Evolutionary conservation across 495 filamentous ascomycete genomes (phyloP), one percentile per base, ranked within the genome.

Genomic region (Penicillium malachiteum): DNA sequence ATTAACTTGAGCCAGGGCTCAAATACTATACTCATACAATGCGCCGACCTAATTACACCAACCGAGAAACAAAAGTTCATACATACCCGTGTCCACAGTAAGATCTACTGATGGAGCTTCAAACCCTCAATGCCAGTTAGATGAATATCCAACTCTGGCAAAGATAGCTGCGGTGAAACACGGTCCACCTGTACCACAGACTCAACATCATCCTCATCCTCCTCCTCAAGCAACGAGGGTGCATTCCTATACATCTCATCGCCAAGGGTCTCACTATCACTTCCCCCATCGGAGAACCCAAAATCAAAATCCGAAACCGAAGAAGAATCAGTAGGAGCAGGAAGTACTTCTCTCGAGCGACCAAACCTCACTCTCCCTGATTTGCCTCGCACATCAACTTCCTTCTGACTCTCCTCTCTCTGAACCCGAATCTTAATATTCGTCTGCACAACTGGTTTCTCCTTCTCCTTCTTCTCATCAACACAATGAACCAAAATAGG

Each of bases 231-330:
- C 17, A 43, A 44, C 2, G 44, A 35, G 18, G 37, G 21, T 11
- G 51, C 44, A 39, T 46, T 26, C 16, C 21, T 16, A 39, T 50
- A 40, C 10, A 32, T 16, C 10, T 59, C 46, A 1, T 56, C 46
- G n/a, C 39, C 17, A 50, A 41, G 42, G 3, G 50, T 55, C 18
- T 63, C 59, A 41, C 59, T 63, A 41, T 58, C 63, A 64, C 63
- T 64, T 3, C 12, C 45, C 13, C 12, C 48, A 41, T 57, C 57
- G 9, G 50, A 50, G 37, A 68, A 64, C 8, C 63, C 65, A 48
- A 68, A 68, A 52, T 68, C 59, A 39, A 66, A 66, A 2, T 63
- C 63, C 3, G 65, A 68, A 33, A 60, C 57, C 4, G 65, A 63
- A 14, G 54, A 59, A 11, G 51, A 55, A 16, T 16, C 11, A 26